These are phyloP conservation scores for Rhizophora apiculata DNA, from an alignment of 345 rosid species.

Conservation along the genomic window DNA sequence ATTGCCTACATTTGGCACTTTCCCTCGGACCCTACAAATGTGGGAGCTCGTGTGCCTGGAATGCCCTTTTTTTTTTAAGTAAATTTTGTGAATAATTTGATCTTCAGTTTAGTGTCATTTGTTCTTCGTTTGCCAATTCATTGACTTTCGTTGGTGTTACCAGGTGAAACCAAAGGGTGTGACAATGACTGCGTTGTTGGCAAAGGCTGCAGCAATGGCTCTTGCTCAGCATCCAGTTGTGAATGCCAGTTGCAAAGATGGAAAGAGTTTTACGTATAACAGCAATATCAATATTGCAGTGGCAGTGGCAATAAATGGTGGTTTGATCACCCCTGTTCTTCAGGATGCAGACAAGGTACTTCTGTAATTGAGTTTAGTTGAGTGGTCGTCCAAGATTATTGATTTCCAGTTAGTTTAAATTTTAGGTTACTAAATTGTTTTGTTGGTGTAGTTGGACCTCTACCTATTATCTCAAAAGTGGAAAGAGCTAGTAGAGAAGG, in stretches of 20 bases:
- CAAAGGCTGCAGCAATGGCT: constrained; percentile 96
- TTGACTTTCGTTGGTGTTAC: constrained; percentile 1
- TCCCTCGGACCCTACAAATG: no score
- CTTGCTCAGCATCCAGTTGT: constrained; percentile 94
- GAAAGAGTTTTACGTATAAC: constrained; percentile 79
- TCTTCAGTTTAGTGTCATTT: no score
- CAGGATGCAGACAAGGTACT: constrained; percentile 92
- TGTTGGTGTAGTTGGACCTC: constrained; percentile 71
- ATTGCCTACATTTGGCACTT: no score
- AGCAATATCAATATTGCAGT: constrained; percentile 79
- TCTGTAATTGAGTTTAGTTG: neutral
- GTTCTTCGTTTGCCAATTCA: no score
- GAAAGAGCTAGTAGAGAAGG: constrained; percentile 96
- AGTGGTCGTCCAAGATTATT: no score
- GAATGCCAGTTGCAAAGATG: constrained; percentile 86
- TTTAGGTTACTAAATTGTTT: constrained; percentile 14
- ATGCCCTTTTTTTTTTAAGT: no score
- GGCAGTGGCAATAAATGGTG: constrained; percentile 93
- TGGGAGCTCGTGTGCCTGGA: no score
- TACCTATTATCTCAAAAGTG: constrained; percentile 85
- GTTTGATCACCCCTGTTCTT: constrained; percentile 94
- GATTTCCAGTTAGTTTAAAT: neutral
- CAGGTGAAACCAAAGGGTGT: constrained; percentile 97
- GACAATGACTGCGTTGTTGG: constrained; percentile 90
- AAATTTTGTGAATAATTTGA: no score